These are phyloP conservation scores for Tephrocybe sp. DNA, from an alignment of 768 basidiomycete genomes.

Conservation along the genomic window DNA sequence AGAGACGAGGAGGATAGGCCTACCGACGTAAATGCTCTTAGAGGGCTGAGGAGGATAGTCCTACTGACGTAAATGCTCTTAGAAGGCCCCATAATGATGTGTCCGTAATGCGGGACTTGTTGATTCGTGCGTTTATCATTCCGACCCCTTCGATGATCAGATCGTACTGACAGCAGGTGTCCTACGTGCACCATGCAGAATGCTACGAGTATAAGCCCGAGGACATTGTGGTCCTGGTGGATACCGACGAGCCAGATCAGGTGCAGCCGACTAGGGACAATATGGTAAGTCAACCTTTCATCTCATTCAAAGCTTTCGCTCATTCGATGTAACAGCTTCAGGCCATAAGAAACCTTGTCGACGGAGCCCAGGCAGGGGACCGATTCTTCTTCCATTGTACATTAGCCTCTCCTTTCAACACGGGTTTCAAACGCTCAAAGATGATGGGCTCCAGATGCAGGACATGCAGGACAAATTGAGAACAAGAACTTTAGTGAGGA, in stretches of 20 bases:
- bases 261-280: conserved; percentile 41
- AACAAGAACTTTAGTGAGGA: conserved; percentile 44
- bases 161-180: no score
- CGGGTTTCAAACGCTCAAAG: neutral
- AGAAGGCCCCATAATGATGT: conserved; percentile 41
- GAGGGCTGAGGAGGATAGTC: no score
- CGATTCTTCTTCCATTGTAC: conserved; percentile 60
- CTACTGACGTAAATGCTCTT: conserved; percentile 17
- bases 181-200: no score
- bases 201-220: conserved; percentile 35
- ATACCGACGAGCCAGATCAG: conserved; percentile 29
- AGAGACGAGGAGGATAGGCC: no score
- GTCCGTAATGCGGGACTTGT: conserved; percentile 28
- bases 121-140: conserved; percentile 37
- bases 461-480: conserved; percentile 47
- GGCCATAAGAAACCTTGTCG: conserved; percentile 44
- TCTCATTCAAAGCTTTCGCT: no score
- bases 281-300: conserved; percentile 36
- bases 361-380: conserved; percentile 46
- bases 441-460: conserved; percentile 34
- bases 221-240: conserved; percentile 45
- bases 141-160: no score
- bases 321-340: conserved; percentile 36
- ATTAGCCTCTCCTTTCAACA: conserved; percentile 9
- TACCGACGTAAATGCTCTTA: no score